Percentiles rank a stretch among this genome's conserved stretches.
Evolutionary conservation across 345 rosid species (phyloP).

Genomic region (Abelmoschus esculentus): DNA sequence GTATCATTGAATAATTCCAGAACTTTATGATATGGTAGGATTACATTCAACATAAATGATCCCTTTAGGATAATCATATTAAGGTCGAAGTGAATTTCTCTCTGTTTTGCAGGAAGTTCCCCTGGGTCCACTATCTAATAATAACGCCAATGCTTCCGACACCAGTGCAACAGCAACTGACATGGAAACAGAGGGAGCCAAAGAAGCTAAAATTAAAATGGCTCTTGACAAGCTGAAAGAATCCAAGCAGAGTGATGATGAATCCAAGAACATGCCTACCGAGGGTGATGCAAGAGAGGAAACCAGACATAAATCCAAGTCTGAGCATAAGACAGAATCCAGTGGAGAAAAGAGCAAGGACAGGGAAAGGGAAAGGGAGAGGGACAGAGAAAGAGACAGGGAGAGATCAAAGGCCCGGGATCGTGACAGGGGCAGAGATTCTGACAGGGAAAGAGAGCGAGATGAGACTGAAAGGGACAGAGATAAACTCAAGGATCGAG

Average conservation of each 20-base stretch:
- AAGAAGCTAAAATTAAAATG: conserved; percentile 32
- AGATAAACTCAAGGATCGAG: conserved; percentile 56
- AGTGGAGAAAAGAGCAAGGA: conserved; percentile 58
- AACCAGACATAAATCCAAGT: conserved; percentile 32
- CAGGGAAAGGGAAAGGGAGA: conserved; percentile 49
- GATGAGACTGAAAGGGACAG: conserved; percentile 57
- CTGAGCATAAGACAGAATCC: conserved; percentile 44
- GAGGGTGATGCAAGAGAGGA: conserved; percentile 50
- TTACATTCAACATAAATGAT: not conserved
- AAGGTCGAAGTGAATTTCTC: not conserved
- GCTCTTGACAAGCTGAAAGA: conserved; percentile 49
- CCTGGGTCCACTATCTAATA: conserved; percentile 31
- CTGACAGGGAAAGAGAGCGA: conserved; percentile 67
- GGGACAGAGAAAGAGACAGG: conserved; percentile 35
- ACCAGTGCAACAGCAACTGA: conserved; percentile 25
- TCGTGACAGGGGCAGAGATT: conserved; percentile 68
- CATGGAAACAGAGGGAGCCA: conserved; percentile 43
- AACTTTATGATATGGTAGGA: not conserved
- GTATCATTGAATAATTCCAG: not conserved
- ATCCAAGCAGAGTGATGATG: conserved; percentile 54
- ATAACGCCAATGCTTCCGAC: conserved; percentile 32
- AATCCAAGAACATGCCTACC: conserved; percentile 33
- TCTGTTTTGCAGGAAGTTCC: conserved; percentile 43
- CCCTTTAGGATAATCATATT: not conserved
- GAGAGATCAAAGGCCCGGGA: conserved; percentile 45